Conservation (phyloP, 129 eudicot species). For the Solidago caesia region DNA sequence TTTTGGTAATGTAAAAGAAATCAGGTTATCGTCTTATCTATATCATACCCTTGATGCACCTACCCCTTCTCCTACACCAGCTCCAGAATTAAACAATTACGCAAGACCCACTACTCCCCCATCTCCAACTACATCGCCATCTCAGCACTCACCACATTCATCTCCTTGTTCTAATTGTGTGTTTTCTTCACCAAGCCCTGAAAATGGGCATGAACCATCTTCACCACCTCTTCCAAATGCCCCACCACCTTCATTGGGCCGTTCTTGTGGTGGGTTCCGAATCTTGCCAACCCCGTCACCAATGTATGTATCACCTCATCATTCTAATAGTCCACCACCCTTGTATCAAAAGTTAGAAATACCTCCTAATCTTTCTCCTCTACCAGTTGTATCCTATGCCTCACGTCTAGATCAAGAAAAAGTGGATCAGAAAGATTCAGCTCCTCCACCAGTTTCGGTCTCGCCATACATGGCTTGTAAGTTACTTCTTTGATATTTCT, state of each 20-base stretch:
- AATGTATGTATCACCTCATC: constrained; percentile 34
- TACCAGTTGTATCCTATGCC: constrained; percentile 45
- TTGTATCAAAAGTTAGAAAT: constrained; percentile 27
- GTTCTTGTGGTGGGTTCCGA: constrained; percentile 36
- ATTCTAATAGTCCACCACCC: constrained; percentile 30
- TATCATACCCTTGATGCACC: constrained; percentile 50
- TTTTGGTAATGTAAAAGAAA: constrained; percentile 79
- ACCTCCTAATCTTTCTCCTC: constrained; percentile 51
- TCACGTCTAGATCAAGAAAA: constrained; percentile 28
- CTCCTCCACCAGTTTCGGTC: constrained; percentile 35
- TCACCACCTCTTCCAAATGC: constrained; percentile 48
- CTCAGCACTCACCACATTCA: constrained; percentile 33
- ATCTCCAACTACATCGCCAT: constrained; percentile 34
- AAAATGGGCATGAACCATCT: constrained; percentile 27
- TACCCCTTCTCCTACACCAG: constrained; percentile 61
- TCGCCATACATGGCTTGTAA: constrained; percentile 51
- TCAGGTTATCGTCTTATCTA: constrained; percentile 71
- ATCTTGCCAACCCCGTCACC: constrained; percentile 44
- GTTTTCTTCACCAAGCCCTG: constrained; percentile 30
- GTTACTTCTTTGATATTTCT: constrained; percentile 29
- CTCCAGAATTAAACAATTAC: constrained; percentile 40
- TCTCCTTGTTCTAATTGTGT: constrained; percentile 1
- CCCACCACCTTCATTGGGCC: constrained; percentile 44
- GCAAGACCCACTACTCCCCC: constrained; percentile 42
- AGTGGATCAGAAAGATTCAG: constrained; percentile 28